These are phyloP conservation scores for Cenchrus purpureus DNA, from an alignment of 176 grass and related monocot genomes.

Conservation along the genomic window DNA sequence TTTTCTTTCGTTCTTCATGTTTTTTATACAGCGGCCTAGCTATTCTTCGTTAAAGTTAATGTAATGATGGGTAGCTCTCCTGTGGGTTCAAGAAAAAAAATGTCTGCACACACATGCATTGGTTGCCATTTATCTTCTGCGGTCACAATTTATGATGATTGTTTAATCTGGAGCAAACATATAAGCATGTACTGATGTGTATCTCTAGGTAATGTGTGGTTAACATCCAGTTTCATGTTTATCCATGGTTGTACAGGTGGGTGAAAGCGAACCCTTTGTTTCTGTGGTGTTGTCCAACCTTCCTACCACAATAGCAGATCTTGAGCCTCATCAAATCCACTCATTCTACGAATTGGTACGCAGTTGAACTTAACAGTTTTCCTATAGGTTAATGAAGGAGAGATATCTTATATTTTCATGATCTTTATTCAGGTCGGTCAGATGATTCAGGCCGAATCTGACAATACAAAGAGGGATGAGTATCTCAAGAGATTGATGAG, in stretches of 20 bases:
- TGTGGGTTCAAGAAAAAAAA: neutral
- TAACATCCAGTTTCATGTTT: neutral
- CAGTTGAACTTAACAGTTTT: too few species aligned
- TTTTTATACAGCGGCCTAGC: too few species aligned
- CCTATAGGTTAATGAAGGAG: too few species aligned
- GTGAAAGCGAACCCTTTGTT: slow-evolving; percentile 96
- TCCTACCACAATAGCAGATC: slow-evolving; percentile 79
- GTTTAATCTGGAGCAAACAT: neutral
- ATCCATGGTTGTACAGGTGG: slow-evolving; percentile 62
- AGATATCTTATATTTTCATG: too few species aligned
- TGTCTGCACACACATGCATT: neutral
- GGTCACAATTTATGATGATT: neutral
- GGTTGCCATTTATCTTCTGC: neutral
- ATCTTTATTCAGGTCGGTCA: slow-evolving; percentile 57
- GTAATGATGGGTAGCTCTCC: neutral
- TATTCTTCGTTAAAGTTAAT: too few species aligned
- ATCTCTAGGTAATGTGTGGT: too few species aligned
- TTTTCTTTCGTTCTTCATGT: too few species aligned
- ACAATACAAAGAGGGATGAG: slow-evolving; percentile 88
- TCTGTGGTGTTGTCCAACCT: slow-evolving; percentile 82
- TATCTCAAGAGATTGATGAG: slow-evolving; percentile 99
- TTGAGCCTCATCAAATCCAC: slow-evolving; percentile 98
- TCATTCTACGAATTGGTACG: slow-evolving; percentile 38
- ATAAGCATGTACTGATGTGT: neutral
- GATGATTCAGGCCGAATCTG: slow-evolving; percentile 99